Conservation (phyloP, 257 asterid species). For the Mitragyna speciosa region DNA sequence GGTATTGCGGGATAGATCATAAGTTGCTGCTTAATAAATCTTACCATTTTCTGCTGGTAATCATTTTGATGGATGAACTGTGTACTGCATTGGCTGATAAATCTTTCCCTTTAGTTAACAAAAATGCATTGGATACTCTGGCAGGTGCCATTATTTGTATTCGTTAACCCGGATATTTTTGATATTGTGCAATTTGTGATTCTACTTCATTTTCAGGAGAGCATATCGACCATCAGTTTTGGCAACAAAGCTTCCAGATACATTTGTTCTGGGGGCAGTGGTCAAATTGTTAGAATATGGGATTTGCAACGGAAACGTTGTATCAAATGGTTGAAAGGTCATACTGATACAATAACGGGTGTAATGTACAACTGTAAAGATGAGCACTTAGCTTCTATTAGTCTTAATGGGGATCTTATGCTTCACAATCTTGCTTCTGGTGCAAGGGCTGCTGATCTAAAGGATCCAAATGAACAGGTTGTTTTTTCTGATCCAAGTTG, state of each 20-base stretch:
- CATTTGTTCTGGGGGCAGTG: constrained; percentile 92
- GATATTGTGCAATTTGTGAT: not conserved
- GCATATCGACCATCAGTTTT: constrained; percentile 79
- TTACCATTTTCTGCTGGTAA: not conserved
- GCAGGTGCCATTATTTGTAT: not conserved
- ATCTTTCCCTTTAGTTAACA: not conserved
- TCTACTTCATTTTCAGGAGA: constrained; percentile 44
- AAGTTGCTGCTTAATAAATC: no score
- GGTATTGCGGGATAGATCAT: not conserved
- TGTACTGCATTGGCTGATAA: not conserved
- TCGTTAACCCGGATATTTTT: not conserved
- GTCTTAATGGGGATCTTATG: constrained; percentile 91
- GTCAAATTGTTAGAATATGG: constrained; percentile 94
- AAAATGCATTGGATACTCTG: not conserved
- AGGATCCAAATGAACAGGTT: constrained; percentile 97
- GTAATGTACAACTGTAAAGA: constrained; percentile 96
- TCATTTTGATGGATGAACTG: not conserved
- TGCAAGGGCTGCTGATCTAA: constrained; percentile 84
- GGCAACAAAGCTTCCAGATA: constrained; percentile 94
- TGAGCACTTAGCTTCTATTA: constrained; percentile 93
- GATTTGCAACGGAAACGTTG: constrained; percentile 95
- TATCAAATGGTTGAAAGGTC: constrained; percentile 96
- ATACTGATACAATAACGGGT: constrained; percentile 79
- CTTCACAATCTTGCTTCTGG: constrained; percentile 98
- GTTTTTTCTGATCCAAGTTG: constrained; percentile 18